phyloP scores from a whole-genome alignment of 305 asterid species.

The Fraxinus velutina region DNA sequence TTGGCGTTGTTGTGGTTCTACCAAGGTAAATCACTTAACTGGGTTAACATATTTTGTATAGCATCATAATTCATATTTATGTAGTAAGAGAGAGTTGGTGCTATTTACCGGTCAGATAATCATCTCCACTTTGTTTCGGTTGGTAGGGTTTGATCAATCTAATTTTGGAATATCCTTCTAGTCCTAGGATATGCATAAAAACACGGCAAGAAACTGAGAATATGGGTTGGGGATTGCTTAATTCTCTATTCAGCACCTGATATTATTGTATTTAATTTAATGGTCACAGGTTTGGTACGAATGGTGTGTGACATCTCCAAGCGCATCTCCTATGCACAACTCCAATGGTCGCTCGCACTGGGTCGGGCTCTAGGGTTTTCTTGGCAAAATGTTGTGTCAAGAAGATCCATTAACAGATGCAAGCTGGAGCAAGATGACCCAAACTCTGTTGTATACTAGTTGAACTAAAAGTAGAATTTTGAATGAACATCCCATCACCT shows the following conservation, averaged over 20 bases:
- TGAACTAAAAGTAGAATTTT: background rate
- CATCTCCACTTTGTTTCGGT: background rate
- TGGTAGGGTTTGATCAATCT: background rate
- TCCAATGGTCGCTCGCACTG: constrained; percentile 92
- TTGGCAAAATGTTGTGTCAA: background rate
- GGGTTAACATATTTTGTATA: constrained; percentile 5
- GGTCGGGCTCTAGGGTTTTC: constrained; percentile 70
- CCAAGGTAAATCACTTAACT: constrained; percentile 55
- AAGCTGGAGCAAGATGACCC: constrained; percentile 6
- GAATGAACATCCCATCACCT: background rate
- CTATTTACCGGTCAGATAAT: background rate
- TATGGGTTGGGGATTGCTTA: background rate
- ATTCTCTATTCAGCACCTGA: background rate
- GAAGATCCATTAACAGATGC: background rate
- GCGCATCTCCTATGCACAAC: constrained; percentile 79
- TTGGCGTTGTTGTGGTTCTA: constrained; percentile 90
- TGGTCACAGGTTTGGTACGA: constrained; percentile 88
- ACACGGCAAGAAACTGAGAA: background rate
- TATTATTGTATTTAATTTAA: background rate
- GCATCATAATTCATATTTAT: background rate
- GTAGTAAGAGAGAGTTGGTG: background rate
- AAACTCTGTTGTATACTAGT: constrained; percentile 25
- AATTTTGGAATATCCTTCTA: background rate
- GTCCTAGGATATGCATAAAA: background rate
- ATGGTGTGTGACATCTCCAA: constrained; percentile 84